Evolutionary conservation across 768 basidiomycete genomes (phyloP), one percentile per base, ranked within the genome.

Genomic region (Hygrophorus pudorinus): DNA sequence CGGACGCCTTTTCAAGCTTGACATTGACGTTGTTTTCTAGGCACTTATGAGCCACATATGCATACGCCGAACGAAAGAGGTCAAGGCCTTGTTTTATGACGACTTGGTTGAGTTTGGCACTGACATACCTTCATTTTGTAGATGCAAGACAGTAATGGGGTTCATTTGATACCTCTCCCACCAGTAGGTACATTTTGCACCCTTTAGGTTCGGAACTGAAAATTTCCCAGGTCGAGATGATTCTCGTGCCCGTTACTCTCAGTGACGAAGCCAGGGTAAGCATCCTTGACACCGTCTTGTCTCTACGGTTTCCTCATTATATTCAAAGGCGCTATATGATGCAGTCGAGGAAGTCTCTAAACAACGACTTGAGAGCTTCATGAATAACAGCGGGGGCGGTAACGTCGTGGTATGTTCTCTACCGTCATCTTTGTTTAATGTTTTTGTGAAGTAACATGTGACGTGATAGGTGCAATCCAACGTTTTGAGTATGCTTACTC

Each of bases 61-160:
- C 52, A 78, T 89, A 37, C 79, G 87, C 18, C 74, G 88, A 34
- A 90, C 87, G 12, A 90, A 90, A 60, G 87, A 90, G 65, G 83
- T 76, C 34, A 53, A 32, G 14, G n/a, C 39, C 4, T 5, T 18
- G 4, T 39, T 36, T 33, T 33, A 17, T 21, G 24, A 24, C 5
- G 17, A n/a, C 28, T 27, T n/a, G n/a, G n/a, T 8, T 33, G 32
- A 2, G n/a, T 32, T 31, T 29, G 21, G 7, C 41, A 14, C 27
- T 36, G 20, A 30, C 32, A 38, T 49, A 20, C 43, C 46, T 35
- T 5, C 33, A 21, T 16, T 27, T 20, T 55, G 24, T 56, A 91
- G 79, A 92, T 94, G 84, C 83, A 86, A 71, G 87, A 93, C 56
- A 70, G 65, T 5, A 60, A 76, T 13, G 92, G 92, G 14, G 79